Base-by-base conservation (phyloP, 352 stramenopile genomes). In the Phytophthora sp. region DNA sequence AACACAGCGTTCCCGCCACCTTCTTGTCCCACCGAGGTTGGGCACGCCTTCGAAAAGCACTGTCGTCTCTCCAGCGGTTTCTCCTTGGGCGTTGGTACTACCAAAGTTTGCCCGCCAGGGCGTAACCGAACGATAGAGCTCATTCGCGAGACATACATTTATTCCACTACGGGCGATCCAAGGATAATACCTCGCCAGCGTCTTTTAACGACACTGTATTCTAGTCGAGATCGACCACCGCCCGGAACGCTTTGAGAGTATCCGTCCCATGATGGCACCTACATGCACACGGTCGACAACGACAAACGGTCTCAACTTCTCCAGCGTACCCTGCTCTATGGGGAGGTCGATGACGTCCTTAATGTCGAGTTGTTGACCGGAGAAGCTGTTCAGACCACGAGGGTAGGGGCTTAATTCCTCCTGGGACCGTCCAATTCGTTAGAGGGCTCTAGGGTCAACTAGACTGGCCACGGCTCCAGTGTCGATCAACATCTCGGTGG, bases 391-490 rank as follows among this genome's bases (percentile, higher is more conserved):
- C 23, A 57, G 46, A 16, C 46, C 9, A n/a, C n/a, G n/a, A n/a
- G n/a, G n/a, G n/a, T 2, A 65, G 13, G 0, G 33, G n/a, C 3
- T n/a, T n/a, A n/a, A n/a, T 29, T n/a, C 46, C 0, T 41, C 12
- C 1, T n/a, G n/a, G n/a, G 35, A 31, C 3, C 31, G 21, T 1
- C 45, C 57, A 18, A 57, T 39, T 4, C 24, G 33, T 2, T 41
- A 44, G 7, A 65, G 24, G 8, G 57, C 15, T 1, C 18, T 9
- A 0, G 12, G 2, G 15, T 57, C 24, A 2, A 65, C n/a, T 0
- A 65, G 27, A 18, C 57, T 65, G 7, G 41, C 54, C 0, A 62
- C 13, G 9, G 41, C 54, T 4, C 54, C 54, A 2, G 54, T 26
- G 23, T 65, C 57, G 1, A 44, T 44, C 1, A 57, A 35, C 20